These are phyloP conservation scores for Arachnomyces sp. DNA, from an alignment of 2,329 filamentous ascomycete species.

Conservation along the genomic window DNA sequence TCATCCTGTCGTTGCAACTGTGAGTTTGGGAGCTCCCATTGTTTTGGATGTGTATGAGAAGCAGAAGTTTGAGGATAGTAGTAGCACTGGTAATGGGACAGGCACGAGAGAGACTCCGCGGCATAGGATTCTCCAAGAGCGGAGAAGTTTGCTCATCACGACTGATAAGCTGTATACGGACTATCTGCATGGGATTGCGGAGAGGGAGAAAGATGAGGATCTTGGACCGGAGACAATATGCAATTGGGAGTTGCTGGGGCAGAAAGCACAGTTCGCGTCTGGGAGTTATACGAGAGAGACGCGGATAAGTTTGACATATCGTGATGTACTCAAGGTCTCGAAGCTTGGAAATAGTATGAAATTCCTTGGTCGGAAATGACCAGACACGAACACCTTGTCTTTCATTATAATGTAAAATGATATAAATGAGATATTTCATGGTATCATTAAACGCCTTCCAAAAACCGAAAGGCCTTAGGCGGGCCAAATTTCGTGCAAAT, in stretches of 20 bases:
- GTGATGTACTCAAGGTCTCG: constrained; percentile 78
- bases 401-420: too few species aligned
- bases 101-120: constrained; percentile 20
- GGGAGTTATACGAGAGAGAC: constrained; percentile 44
- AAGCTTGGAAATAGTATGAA: constrained; percentile 63
- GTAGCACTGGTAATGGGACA: constrained; percentile 7
- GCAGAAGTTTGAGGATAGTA: constrained; percentile 41
- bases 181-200: constrained; percentile 54
- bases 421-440: too few species aligned
- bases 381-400: constrained; percentile 20
- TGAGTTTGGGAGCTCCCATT: constrained; percentile 71
- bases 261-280: constrained; percentile 27
- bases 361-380: constrained; percentile 32
- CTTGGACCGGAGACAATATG: constrained; percentile 47
- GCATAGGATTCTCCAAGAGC: constrained; percentile 72
- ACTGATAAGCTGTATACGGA: constrained; percentile 46
- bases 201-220: constrained; percentile 53
- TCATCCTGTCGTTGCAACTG: constrained; percentile 78
- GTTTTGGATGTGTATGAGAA: constrained; percentile 70
- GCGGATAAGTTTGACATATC: constrained; percentile 58
- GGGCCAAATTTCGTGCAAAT: neutral
- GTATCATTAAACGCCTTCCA: too few species aligned
- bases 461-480: neutral
- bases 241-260: constrained; percentile 51
- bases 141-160: constrained; percentile 61